Evolutionary conservation across 202 grass and related monocot species (phyloP), one percentile per base, ranked within the genome.

Genomic region (Dendrocalamus latiflorus): DNA sequence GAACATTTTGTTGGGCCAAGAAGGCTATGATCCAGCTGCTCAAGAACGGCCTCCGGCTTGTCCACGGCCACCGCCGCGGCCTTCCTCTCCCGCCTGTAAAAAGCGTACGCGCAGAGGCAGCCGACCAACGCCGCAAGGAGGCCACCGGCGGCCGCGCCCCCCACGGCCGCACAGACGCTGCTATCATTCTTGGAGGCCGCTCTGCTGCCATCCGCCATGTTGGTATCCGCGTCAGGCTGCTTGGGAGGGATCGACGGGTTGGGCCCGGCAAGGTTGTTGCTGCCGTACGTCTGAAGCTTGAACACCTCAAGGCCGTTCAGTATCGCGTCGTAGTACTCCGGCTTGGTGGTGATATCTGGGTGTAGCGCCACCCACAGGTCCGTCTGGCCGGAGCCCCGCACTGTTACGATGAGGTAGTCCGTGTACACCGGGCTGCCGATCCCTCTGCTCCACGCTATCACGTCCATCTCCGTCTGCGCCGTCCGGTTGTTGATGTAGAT

Each of bases 251-350:
- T 50, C 47, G 38, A 20, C 30, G 86, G 94, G 68, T 88, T 94
- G 2, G 81, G 66, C 1, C 84, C 92, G 2, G 92, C 92, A 58
- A 97, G 88, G 70, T 53, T 91, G 59, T 71, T 30, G 49, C 16
- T 43, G 14, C 15, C 47, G 37, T 67, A 39, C 3, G 3, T 87
- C 25, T 84, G 82, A 26, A 97, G 70, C 58, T 97, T 97, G 87
- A 92, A 97, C 6, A 94, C 90, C 94, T 97, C 92, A 48, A 97
- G 84, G 13, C 94, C 94, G 50, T 97, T 97, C 16, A 97, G 89
- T 43, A 94, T 86, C 13, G 92, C 84, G 84, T 97, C 94, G 58
- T 22, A 92, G 59, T 83, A 88, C 65, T 84, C 13, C 3, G 94
- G 62, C 64, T 4, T 57, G 14, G 17, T 63, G 4, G 21, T 9